These are phyloP conservation scores for Debaryomyces psychrophilus DNA, from an alignment of 1,139 yeast genomes.

Conservation along the genomic window DNA sequence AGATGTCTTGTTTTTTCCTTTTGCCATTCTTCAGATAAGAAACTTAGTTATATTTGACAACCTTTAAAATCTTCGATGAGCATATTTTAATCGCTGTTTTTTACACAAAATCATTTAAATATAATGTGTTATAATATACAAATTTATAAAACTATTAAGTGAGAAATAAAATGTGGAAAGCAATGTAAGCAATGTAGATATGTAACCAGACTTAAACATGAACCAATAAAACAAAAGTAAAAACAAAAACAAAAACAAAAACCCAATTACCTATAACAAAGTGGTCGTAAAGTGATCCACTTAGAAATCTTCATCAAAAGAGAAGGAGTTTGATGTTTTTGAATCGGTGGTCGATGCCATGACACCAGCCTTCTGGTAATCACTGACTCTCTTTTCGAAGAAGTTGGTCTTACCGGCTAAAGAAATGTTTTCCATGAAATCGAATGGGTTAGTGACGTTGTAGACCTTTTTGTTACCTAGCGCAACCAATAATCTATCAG, in stretches of 20 bases:
- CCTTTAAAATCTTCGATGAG: neutral
- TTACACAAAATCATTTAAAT: slow-evolving; percentile 3
- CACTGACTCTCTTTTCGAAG: slow-evolving; percentile 98
- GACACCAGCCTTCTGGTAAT: slow-evolving; percentile 99
- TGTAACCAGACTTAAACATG: slow-evolving; percentile 7
- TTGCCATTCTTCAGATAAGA: slow-evolving; percentile 48
- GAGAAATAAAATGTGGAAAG: slow-evolving; percentile 6
- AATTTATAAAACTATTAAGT: slow-evolving; percentile 8
- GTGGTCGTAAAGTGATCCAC: neutral
- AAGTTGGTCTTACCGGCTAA: slow-evolving; percentile 98
- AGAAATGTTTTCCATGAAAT: slow-evolving; percentile 97
- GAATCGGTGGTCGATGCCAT: slow-evolving; percentile 59
- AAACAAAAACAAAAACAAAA: slow-evolving; percentile 5
- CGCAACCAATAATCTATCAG: slow-evolving; percentile 88
- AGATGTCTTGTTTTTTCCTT: slow-evolving; percentile 63
- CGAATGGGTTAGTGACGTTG: slow-evolving; percentile 92
- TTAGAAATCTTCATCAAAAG: slow-evolving; percentile 55
- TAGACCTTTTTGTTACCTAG: slow-evolving; percentile 88
- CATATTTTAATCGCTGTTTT: neutral
- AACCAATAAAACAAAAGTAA: slow-evolving; percentile 5
- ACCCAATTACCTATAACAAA: slow-evolving; percentile 3
- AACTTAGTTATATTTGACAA: neutral
- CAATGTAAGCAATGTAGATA: slow-evolving; percentile 7
- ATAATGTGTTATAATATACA: slow-evolving; percentile 7
- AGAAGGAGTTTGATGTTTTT: slow-evolving; percentile 37